These are phyloP conservation scores for Helminthosporium solani DNA, from an alignment of 2,329 filamentous ascomycete genomes.

Conservation along the genomic window DNA sequence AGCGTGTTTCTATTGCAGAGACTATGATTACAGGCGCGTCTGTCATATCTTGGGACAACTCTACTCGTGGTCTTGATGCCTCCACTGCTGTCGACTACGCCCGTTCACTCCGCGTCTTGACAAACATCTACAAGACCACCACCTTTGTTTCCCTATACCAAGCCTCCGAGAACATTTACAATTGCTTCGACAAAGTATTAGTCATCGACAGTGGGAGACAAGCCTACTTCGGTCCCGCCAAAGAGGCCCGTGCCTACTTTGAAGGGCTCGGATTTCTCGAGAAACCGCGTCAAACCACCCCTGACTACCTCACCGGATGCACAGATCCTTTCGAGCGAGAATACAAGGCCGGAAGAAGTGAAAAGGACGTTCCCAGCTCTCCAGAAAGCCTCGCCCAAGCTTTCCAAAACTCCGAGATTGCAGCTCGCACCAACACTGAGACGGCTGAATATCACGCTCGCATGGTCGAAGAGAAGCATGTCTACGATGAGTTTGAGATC, in stretches of 20 bases:
- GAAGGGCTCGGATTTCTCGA: constrained; percentile 73
- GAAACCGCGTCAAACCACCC: constrained; percentile 75
- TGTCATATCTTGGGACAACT: constrained; percentile 64
- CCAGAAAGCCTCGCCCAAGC: constrained; percentile 67
- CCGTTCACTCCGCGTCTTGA: constrained; percentile 59
- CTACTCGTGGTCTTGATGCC: constrained; percentile 51
- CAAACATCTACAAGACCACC: constrained; percentile 78
- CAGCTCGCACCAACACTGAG: constrained; percentile 60
- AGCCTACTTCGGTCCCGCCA: constrained; percentile 71
- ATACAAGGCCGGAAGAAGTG: constrained; percentile 67
- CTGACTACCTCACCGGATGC: constrained; percentile 79
- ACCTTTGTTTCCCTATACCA: constrained; percentile 88
- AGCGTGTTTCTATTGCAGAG: constrained; percentile 80
- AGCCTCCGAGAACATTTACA: constrained; percentile 79
- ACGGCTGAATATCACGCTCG: constrained; percentile 68
- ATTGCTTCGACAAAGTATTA: constrained; percentile 79
- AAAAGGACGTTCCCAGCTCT: constrained; percentile 66
- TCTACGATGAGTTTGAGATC: constrained; percentile 72
- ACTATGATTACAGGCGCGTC: constrained; percentile 74
- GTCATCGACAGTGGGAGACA: constrained; percentile 75
- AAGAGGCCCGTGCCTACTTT: constrained; percentile 71
- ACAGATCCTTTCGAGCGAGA: constrained; percentile 82
- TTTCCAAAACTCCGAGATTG: constrained; percentile 65
- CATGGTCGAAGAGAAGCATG: constrained; percentile 64
- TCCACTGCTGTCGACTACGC: constrained; percentile 53